Evolutionary conservation across 495 filamentous ascomycete genomes (phyloP).

Genomic region (Penicillium alfredii): DNA sequence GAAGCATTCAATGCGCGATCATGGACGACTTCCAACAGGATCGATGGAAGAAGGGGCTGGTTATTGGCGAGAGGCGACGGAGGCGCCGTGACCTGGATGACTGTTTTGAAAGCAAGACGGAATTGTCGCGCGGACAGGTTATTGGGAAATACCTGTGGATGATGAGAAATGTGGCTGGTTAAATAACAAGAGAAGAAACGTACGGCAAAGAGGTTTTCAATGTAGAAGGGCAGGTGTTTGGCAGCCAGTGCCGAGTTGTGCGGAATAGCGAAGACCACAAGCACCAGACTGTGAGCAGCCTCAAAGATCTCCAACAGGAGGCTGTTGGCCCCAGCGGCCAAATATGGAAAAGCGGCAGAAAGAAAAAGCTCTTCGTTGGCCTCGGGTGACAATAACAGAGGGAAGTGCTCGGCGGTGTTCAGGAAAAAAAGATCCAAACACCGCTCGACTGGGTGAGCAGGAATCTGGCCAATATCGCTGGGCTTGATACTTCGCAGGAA

Average conservation of each 20-base stretch:
- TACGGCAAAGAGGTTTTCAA: conserved; percentile 74
- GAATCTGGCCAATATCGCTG: conserved; percentile 55
- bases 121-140: conserved; percentile 87
- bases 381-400: conserved; percentile 56
- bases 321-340: conserved; percentile 57
- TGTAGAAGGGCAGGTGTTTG: conserved; percentile 76
- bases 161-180: conserved; percentile 9
- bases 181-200: conserved; percentile 9
- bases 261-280: conserved; percentile 76
- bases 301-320: conserved; percentile 77
- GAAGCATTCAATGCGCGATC: conserved; percentile 57
- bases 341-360: conserved; percentile 68
- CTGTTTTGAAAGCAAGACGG: conserved; percentile 83
- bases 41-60: conserved; percentile 71
- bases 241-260: conserved; percentile 65
- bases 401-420: conserved; percentile 83
- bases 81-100: conserved; percentile 80
- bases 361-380: conserved; percentile 69
- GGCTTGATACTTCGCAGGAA: conserved; percentile 64
- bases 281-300: conserved; percentile 79
- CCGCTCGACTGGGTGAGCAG: conserved; percentile 67
- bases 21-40: conserved; percentile 73
- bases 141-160: conserved; percentile 60
- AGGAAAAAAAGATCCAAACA: conserved; percentile 87
- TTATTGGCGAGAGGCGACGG: conserved; percentile 64